phyloP scores from a whole-genome alignment of 495 filamentous ascomycete genomes.

The Penicillium egyptiacum region DNA sequence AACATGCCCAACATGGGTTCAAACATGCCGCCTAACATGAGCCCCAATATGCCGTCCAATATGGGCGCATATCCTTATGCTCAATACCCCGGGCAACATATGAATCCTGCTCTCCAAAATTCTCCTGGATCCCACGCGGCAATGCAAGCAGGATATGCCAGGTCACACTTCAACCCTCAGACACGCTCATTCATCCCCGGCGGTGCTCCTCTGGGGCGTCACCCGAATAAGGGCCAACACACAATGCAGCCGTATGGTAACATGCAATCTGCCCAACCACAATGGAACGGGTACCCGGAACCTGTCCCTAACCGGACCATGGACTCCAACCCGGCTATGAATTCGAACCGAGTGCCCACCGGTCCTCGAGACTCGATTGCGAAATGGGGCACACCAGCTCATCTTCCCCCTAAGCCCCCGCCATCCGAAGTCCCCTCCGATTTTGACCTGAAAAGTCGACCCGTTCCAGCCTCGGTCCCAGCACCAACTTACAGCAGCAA shows the following conservation, averaged over 20 bases:
- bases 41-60: constrained; percentile 31
- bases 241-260: constrained; percentile 33
- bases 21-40: constrained; percentile 32
- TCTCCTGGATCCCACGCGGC: constrained; percentile 63
- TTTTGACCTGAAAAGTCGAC: constrained; percentile 41
- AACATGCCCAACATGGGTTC: constrained; percentile 39
- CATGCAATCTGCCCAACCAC: constrained; percentile 27
- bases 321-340: constrained; percentile 1
- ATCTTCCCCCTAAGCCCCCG: constrained; percentile 56
- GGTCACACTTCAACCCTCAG: constrained; percentile 88
- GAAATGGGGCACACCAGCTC: constrained; percentile 57
- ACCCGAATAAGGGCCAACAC: constrained; percentile 35
- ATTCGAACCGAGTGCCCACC: constrained; percentile 22
- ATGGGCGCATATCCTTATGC: constrained; percentile 69
- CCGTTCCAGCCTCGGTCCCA: constrained; percentile 21
- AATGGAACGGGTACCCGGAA: constrained; percentile 43
- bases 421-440: constrained; percentile 52
- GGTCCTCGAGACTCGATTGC: constrained; percentile 45
- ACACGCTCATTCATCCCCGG: constrained; percentile 84
- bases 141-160: constrained; percentile 76
- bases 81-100: constrained; percentile 69
- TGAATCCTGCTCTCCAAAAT: constrained; percentile 62
- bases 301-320: constrained; percentile 12
- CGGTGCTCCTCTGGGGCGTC: constrained; percentile 29
- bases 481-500: constrained; percentile 28